Evolutionary conservation across 257 asterid genomes (phyloP).

Genomic region (Solanum pinnatisectum): DNA sequence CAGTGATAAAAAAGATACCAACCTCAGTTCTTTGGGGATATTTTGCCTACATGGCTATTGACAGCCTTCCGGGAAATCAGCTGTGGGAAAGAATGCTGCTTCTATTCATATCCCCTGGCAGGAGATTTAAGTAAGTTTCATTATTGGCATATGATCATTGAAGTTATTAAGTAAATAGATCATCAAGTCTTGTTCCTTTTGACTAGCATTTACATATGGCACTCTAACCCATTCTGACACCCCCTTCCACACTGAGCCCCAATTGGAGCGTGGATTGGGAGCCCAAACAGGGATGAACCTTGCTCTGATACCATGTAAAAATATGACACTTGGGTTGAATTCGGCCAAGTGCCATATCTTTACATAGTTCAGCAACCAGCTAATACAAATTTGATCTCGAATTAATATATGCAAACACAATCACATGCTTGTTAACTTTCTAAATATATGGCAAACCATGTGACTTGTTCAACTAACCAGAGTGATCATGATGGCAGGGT

Average conservation of each 20-base stretch:
- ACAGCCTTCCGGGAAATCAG: conserved; percentile 56
- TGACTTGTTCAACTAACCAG: not conserved
- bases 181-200: not conserved
- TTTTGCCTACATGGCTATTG: conserved; percentile 64
- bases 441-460: not conserved
- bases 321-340: not conserved
- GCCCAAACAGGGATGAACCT: not conserved
- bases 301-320: not conserved
- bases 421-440: not conserved
- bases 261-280: not conserved
- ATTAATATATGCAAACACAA: not conserved
- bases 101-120: conserved; percentile 39
- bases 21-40: conserved; percentile 63
- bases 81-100: conserved; percentile 48
- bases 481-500: conserved; percentile 22
- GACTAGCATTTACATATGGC: not conserved
- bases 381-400: not conserved
- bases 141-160: not conserved
- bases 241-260: not conserved
- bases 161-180: not conserved
- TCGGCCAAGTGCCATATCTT: not conserved
- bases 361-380: not conserved
- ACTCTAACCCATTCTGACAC: not conserved
- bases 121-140: conserved; percentile 35
- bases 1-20: conserved; percentile 42